These are phyloP conservation scores for Sungouiozyma intestinalis DNA, from an alignment of 805 yeast genomes.

Conservation along the genomic window DNA sequence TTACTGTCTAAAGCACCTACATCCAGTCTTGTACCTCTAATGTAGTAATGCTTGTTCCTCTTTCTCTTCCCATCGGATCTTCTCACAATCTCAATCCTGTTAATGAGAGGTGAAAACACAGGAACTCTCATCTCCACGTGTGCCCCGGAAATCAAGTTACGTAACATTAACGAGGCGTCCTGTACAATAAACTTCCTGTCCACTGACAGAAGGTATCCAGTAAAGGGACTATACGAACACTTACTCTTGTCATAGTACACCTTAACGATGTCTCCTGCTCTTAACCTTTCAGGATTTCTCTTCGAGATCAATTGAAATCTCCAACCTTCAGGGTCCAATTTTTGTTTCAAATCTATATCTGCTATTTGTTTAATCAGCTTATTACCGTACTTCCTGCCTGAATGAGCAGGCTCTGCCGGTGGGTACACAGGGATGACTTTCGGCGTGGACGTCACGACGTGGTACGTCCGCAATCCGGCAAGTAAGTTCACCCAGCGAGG, in stretches of 20 bases:
- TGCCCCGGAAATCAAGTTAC: conserved; percentile 73
- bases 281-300: conserved; percentile 38
- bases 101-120: conserved; percentile 67
- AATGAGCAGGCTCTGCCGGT: conserved; percentile 11
- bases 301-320: conserved; percentile 47
- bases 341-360: conserved; percentile 37
- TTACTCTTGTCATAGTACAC: conserved; percentile 54
- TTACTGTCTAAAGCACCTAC: conserved; percentile 56
- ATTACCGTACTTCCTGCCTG: conserved; percentile 1
- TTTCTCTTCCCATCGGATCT: conserved; percentile 51
- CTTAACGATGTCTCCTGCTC: conserved; percentile 76
- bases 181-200: conserved; percentile 49
- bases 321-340: conserved; percentile 63
- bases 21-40: conserved; percentile 69
- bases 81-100: conserved; percentile 66
- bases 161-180: conserved; percentile 65
- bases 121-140: conserved; percentile 82
- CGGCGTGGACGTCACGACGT: conserved; percentile 10
- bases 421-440: conserved; percentile 26
- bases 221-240: conserved; percentile 48
- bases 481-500: not conserved
- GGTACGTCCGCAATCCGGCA: conserved; percentile 7
- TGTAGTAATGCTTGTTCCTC: conserved; percentile 83
- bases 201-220: conserved; percentile 72
- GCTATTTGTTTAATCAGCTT: conserved; percentile 9